These are phyloP conservation scores for Epichloe brachyelytri DNA, from an alignment of 2,329 filamentous ascomycete species.

Conservation along the genomic window DNA sequence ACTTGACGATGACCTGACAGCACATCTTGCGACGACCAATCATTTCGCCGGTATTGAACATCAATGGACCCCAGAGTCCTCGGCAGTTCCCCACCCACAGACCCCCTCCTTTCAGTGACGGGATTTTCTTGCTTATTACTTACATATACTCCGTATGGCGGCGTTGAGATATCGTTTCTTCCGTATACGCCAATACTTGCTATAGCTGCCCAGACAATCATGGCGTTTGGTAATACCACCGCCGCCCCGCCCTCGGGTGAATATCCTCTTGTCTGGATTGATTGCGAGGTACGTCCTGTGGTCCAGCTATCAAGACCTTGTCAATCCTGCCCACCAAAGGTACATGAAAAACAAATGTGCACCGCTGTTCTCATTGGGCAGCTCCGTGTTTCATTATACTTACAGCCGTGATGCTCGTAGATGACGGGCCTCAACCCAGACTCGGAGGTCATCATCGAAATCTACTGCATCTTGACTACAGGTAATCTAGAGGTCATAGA, in stretches of 20 bases:
- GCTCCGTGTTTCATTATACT: background rate
- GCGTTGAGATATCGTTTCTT: background rate
- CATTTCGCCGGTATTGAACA: constrained; percentile 6
- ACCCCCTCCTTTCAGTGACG: too few species aligned
- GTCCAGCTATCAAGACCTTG: background rate
- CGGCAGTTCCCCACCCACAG: too few species aligned
- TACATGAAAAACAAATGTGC: too few species aligned
- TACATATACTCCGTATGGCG: too few species aligned
- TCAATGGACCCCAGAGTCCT: background rate
- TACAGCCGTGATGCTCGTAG: constrained; percentile 29
- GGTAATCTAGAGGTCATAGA: constrained; percentile 65
- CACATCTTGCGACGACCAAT: constrained; percentile 3
- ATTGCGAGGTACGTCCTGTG: constrained; percentile 38
- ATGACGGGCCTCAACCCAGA: constrained; percentile 70
- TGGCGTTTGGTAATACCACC: background rate
- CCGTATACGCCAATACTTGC: background rate
- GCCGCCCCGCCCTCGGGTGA: constrained; percentile 11
- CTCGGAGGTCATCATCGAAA: constrained; percentile 75
- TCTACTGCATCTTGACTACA: constrained; percentile 86
- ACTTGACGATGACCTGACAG: too few species aligned
- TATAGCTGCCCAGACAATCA: background rate
- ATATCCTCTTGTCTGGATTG: constrained; percentile 74
- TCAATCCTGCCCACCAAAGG: background rate
- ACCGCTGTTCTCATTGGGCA: too few species aligned
- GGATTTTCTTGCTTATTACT: too few species aligned